A percentile compares a stretch with the other conserved stretches of the same genome.
Evolutionary conservation across 1,284 basidiomycete species (phyloP).

Genomic region (Takashimella tepidaria): DNA sequence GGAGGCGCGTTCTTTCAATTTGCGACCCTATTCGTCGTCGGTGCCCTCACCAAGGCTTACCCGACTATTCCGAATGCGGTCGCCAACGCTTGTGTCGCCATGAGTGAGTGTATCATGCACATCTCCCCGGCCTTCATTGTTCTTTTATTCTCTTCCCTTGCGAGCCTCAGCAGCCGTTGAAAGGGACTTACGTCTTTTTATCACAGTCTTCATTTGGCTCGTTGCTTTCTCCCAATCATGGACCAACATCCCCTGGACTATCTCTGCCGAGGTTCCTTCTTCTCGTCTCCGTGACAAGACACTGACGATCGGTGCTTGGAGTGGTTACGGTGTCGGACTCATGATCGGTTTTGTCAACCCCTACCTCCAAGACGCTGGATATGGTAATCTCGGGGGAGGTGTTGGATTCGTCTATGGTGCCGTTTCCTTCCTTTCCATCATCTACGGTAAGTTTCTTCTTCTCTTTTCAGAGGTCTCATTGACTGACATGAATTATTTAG

Average conservation of each 20-base stretch:
- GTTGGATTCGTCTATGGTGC: constrained; percentile 18
- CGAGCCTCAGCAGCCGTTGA: too few species aligned
- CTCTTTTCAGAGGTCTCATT: too few species aligned
- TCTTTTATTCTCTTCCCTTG: constrained; percentile 28
- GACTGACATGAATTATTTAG: too few species aligned
- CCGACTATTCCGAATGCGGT: constrained; percentile 8
- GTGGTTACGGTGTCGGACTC: constrained; percentile 13
- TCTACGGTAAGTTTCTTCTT: neutral
- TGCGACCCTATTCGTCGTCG: constrained; percentile 14
- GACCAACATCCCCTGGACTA: constrained; percentile 14
- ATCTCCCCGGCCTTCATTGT: too few species aligned
- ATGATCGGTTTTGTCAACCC: constrained; percentile 18
- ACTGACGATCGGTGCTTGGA: constrained; percentile 9
- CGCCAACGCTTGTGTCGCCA: constrained; percentile 20
- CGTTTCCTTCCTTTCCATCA: constrained; percentile 17
- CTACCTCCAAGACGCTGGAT: constrained; percentile 21
- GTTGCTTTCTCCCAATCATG: constrained; percentile 14
- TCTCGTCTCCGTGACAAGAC: constrained; percentile 14
- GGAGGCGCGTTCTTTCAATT: constrained; percentile 13
- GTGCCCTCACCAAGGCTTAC: constrained; percentile 16
- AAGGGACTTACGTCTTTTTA: constrained; percentile 4
- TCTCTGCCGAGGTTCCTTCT: constrained; percentile 15
- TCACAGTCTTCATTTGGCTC: constrained; percentile 9
- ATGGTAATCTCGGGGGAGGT: constrained; percentile 18
- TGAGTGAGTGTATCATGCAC: too few species aligned